These are phyloP conservation scores for Thecaphora thlaspeos DNA, from an alignment of 1,284 basidiomycete genomes.

Conservation along the genomic window DNA sequence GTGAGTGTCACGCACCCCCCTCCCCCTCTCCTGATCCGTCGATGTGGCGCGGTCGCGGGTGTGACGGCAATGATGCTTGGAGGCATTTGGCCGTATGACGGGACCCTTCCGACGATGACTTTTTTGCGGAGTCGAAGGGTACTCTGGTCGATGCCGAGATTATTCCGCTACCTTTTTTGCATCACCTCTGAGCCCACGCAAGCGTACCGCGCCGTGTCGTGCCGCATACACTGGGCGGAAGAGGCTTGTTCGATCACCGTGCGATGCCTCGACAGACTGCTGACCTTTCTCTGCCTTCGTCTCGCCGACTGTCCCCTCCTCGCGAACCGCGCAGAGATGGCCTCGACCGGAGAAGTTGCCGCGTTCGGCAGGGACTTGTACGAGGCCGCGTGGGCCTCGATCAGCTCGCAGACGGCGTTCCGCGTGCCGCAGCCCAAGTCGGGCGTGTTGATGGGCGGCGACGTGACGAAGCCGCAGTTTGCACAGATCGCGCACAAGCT, in stretches of 20 bases:
- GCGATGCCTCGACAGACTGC: too few species aligned
- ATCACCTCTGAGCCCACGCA: slow-evolving; percentile 5
- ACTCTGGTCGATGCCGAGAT: slow-evolving; percentile 7
- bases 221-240: too few species aligned
- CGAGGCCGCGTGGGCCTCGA: slow-evolving; percentile 93
- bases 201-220: too few species aligned
- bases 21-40: background rate
- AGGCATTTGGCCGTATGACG: slow-evolving; percentile 16
- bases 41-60: background rate
- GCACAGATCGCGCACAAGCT: slow-evolving; percentile 69
- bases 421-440: slow-evolving; percentile 77
- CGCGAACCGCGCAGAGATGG: slow-evolving; percentile 98
- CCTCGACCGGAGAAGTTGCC: slow-evolving; percentile 97
- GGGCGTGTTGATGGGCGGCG: slow-evolving; percentile 82
- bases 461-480: slow-evolving; percentile 79
- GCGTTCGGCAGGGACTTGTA: slow-evolving; percentile 90
- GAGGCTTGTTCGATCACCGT: too few species aligned
- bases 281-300: background rate
- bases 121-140: too few species aligned
- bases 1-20: slow-evolving; percentile 62
- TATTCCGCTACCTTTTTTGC: slow-evolving; percentile 15
- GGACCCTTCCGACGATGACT: too few species aligned
- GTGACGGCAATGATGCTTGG: slow-evolving; percentile 14
- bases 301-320: slow-evolving; percentile 6
- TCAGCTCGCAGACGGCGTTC: slow-evolving; percentile 86